phyloP scores from a whole-genome alignment of 768 basidiomycete genomes.

The Lactarius tabidus region DNA sequence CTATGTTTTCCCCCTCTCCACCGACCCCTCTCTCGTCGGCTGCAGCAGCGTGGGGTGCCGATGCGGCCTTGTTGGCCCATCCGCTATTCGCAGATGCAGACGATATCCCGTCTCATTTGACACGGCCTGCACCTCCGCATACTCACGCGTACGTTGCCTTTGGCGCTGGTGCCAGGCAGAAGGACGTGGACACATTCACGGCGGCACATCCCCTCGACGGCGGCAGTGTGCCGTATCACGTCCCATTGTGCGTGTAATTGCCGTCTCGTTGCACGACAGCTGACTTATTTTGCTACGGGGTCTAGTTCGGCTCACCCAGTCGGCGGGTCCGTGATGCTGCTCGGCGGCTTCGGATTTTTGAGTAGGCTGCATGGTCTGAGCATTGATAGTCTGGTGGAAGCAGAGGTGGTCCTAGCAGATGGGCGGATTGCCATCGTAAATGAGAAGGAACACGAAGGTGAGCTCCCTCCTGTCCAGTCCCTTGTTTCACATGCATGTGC shows the following conservation, averaged over 20 bases:
- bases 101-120: conserved; percentile 32
- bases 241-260: conserved; percentile 40
- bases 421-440: conserved; percentile 78
- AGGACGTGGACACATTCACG: conserved; percentile 76
- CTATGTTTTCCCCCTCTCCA: not conserved
- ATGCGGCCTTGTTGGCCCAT: conserved; percentile 16
- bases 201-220: conserved; percentile 64
- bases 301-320: conserved; percentile 72
- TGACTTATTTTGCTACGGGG: conserved; percentile 4
- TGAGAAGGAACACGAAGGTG: conserved; percentile 68
- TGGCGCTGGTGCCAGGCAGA: conserved; percentile 81
- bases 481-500: not conserved
- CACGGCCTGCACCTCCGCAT: conserved; percentile 53
- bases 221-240: conserved; percentile 68
- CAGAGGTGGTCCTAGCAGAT: conserved; percentile 88
- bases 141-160: conserved; percentile 79
- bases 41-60: conserved; percentile 3
- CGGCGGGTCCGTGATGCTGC: conserved; percentile 74
- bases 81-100: conserved; percentile 35
- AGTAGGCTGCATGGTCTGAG: conserved; percentile 81
- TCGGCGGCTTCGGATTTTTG: conserved; percentile 88
- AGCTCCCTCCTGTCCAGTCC: conserved; percentile 22
- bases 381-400: conserved; percentile 86
- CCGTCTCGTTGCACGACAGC: conserved; percentile 5
- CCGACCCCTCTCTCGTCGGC: conserved; percentile 6